These are phyloP conservation scores for Cyberlindnera maritima DNA, from an alignment of 805 yeast species.

Conservation along the genomic window DNA sequence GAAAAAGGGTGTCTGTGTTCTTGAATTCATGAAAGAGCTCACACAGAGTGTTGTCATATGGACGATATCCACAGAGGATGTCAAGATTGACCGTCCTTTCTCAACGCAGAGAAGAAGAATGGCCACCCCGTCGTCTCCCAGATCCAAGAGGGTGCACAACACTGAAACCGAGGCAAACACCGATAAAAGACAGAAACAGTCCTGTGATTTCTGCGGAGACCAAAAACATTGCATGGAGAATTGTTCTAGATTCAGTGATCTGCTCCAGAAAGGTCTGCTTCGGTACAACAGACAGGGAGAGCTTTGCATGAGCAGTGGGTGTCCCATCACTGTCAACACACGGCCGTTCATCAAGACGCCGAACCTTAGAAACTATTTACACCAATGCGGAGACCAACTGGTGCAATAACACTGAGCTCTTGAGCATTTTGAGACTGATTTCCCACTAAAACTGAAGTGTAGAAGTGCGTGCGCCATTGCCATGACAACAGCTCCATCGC, in stretches of 20 bases:
- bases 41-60: constrained; percentile 1
- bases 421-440: no score
- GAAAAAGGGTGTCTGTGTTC: neutral
- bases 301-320: neutral
- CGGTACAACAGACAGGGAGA: neutral
- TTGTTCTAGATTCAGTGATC: neutral
- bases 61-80: neutral
- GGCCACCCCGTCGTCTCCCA: neutral
- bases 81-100: neutral
- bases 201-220: neutral
- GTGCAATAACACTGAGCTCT: neutral
- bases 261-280: neutral
- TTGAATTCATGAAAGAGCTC: constrained; percentile 1
- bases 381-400: neutral
- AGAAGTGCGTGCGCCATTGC: neutral
- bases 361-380: neutral
- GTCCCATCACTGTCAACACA: neutral
- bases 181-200: neutral
- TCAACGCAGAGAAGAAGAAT: no score
- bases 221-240: neutral
- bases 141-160: neutral
- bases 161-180: neutral
- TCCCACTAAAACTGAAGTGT: no score
- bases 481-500: neutral
- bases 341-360: neutral